Percentiles rank a stretch among this genome's conserved stretches.
Conservation (phyloP, 2,329 filamentous ascomycete species). For the Kalaharituber pfeilii region DNA sequence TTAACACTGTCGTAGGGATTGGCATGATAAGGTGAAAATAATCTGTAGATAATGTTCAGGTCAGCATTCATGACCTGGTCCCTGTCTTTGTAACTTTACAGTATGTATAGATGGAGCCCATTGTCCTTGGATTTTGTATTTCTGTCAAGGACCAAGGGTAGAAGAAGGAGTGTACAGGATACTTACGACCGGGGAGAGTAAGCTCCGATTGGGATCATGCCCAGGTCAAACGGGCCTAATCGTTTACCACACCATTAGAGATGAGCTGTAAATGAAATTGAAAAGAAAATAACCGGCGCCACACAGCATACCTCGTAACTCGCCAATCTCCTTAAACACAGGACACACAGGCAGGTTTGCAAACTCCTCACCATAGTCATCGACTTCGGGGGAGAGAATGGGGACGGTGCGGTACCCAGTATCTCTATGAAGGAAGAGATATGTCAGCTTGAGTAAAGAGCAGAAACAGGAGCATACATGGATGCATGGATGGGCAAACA, state of each 20-base stretch:
- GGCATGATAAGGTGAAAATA: constrained; percentile 47
- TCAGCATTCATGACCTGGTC: too few species aligned
- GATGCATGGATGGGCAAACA: too few species aligned
- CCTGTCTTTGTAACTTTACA: too few species aligned
- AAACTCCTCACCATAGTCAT: constrained; percentile 51
- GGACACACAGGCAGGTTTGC: constrained; percentile 52
- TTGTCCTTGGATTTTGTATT: too few species aligned
- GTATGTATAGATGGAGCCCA: too few species aligned
- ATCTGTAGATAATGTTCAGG: too few species aligned
- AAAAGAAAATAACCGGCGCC: too few species aligned
- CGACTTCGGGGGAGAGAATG: constrained; percentile 38
- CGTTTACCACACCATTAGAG: too few species aligned
- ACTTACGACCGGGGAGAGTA: constrained; percentile 16
- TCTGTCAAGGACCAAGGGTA: not conserved
- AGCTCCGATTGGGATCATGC: constrained; percentile 76
- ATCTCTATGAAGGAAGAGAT: constrained; percentile 44
- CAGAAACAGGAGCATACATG: too few species aligned
- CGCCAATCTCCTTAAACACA: constrained; percentile 69
- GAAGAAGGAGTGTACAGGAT: constrained; percentile 1
- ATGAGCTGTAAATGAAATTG: too few species aligned
- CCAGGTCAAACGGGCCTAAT: constrained; percentile 68
- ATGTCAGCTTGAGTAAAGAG: not conserved
- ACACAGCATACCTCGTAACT: constrained; percentile 33
- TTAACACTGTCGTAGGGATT: constrained; percentile 77
- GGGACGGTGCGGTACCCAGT: constrained; percentile 77